Percentiles rank a stretch among this genome's conserved stretches.
Conservation (phyloP, 2,329 filamentous ascomycete species). For the Nothophaeocryptopus gaeumannii region DNA sequence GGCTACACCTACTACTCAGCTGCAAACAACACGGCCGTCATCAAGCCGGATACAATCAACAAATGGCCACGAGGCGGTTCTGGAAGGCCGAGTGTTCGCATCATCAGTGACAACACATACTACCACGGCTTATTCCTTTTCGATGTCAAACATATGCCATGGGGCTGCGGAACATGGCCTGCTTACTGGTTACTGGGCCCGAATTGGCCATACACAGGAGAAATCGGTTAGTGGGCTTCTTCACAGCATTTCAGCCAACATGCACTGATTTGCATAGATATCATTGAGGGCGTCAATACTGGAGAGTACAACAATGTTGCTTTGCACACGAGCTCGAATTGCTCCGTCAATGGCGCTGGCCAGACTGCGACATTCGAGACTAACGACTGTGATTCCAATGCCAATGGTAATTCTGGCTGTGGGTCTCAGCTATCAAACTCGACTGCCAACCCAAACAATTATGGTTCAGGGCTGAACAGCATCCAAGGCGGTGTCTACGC, state of each 20-base stretch:
- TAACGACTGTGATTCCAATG: constrained; percentile 28
- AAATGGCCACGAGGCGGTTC: constrained; percentile 43
- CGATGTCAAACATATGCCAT: constrained; percentile 39
- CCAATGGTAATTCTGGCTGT: constrained; percentile 33
- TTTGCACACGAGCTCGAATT: constrained; percentile 33
- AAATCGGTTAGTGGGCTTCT: constrained; percentile 28
- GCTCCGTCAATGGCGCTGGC: constrained; percentile 31
- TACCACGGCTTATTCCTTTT: constrained; percentile 40
- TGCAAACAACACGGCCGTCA: constrained; percentile 25
- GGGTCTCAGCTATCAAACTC: constrained; percentile 25
- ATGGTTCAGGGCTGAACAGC: constrained; percentile 32
- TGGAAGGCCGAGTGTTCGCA: constrained; percentile 35
- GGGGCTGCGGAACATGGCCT: constrained; percentile 42
- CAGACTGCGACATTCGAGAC: constrained; percentile 30
- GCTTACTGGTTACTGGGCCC: constrained; percentile 49
- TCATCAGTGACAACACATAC: constrained; percentile 39
- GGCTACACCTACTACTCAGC: constrained; percentile 27
- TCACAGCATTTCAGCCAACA: not conserved
- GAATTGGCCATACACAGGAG: constrained; percentile 37
- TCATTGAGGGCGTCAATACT: constrained; percentile 38
- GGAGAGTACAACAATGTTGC: constrained; percentile 29
- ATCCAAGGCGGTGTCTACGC: constrained; percentile 36
- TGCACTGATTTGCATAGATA: constrained; percentile 27
- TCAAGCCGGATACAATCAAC: constrained; percentile 37
- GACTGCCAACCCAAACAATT: constrained; percentile 32